phyloP scores from a whole-genome alignment of 2,329 filamentous ascomycete genomes.

The Claviceps quebecensis region DNA sequence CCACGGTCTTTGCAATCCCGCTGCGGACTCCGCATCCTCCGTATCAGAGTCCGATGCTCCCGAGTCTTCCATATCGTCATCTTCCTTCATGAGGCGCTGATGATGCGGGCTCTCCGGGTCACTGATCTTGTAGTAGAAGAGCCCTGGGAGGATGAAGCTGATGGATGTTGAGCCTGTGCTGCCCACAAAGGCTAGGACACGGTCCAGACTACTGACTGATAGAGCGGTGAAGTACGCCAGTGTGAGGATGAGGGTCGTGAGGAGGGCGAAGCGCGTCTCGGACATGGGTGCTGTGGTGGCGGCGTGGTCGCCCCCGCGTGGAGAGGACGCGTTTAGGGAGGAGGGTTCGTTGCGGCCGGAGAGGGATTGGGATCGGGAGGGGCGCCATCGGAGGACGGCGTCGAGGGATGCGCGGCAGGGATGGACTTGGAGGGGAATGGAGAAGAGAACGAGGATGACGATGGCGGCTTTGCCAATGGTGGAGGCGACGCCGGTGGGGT shows the following conservation, averaged over 20 bases:
- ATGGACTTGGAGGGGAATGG: slow-evolving; percentile 88
- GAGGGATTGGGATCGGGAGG: slow-evolving; percentile 30
- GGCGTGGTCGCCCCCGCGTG: slow-evolving; percentile 34
- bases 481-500: slow-evolving; percentile 46
- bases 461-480: slow-evolving; percentile 93
- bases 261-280: slow-evolving; percentile 74
- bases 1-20: slow-evolving; percentile 30
- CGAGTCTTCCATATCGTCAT: slow-evolving; percentile 63
- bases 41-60: slow-evolving; percentile 30
- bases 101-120: slow-evolving; percentile 76
- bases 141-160: slow-evolving; percentile 85
- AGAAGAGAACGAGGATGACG: slow-evolving; percentile 90
- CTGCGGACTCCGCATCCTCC: slow-evolving; percentile 29
- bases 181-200: slow-evolving; percentile 88
- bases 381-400: slow-evolving; percentile 87
- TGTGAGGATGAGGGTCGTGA: slow-evolving; percentile 77
- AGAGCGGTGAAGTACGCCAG: slow-evolving; percentile 79
- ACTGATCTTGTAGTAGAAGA: slow-evolving; percentile 98
- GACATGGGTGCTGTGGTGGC: slow-evolving; percentile 53
- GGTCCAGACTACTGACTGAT: slow-evolving; percentile 78
- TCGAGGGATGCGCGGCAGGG: slow-evolving; percentile 92
- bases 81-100: slow-evolving; percentile 76
- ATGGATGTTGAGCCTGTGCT: slow-evolving; percentile 91
- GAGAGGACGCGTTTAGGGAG: slow-evolving; percentile 24
- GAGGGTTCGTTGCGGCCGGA: slow-evolving; percentile 26